Percentiles rank a stretch among this genome's conserved stretches.
Conservation (phyloP, 805 yeast species). For the Wickerhamiella azymoides region DNA sequence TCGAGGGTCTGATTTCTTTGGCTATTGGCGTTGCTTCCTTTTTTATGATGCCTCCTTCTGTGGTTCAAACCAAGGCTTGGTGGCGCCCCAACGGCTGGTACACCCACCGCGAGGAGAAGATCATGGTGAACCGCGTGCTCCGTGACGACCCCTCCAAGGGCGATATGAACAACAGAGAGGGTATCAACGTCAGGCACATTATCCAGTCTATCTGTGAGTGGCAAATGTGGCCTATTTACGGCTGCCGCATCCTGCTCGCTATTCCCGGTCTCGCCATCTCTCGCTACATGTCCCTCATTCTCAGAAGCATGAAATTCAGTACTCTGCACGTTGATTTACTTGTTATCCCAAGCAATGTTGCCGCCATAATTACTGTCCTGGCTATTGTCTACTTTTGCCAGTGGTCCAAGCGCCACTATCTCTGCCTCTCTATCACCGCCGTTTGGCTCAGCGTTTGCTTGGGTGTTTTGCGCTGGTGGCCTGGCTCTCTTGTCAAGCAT, state of each 20-base stretch:
- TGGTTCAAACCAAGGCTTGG: slow-evolving; percentile 34
- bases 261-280: slow-evolving; percentile 29
- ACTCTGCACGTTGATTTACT: slow-evolving; percentile 40
- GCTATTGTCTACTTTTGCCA: not conserved
- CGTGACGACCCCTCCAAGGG: slow-evolving; percentile 54
- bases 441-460: slow-evolving; percentile 8
- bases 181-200: slow-evolving; percentile 31
- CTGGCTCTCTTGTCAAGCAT: slow-evolving; percentile 13
- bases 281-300: slow-evolving; percentile 35
- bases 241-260: slow-evolving; percentile 32
- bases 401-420: slow-evolving; percentile 1
- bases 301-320: slow-evolving; percentile 37
- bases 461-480: slow-evolving; percentile 2
- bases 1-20: slow-evolving; percentile 45
- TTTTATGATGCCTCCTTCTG: slow-evolving; percentile 39
- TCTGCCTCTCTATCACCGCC: slow-evolving; percentile 9
- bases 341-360: slow-evolving; percentile 31
- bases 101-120: slow-evolving; percentile 41
- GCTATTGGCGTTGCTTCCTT: slow-evolving; percentile 34
- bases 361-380: not conserved
- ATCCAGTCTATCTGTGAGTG: slow-evolving; percentile 33
- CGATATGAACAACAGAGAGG: slow-evolving; percentile 49
- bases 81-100: slow-evolving; percentile 39
- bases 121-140: slow-evolving; percentile 42
- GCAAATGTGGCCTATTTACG: slow-evolving; percentile 43